These are phyloP conservation scores for Rubroboletus pulcherrimus DNA, from an alignment of 768 basidiomycete genomes.

Conservation along the genomic window DNA sequence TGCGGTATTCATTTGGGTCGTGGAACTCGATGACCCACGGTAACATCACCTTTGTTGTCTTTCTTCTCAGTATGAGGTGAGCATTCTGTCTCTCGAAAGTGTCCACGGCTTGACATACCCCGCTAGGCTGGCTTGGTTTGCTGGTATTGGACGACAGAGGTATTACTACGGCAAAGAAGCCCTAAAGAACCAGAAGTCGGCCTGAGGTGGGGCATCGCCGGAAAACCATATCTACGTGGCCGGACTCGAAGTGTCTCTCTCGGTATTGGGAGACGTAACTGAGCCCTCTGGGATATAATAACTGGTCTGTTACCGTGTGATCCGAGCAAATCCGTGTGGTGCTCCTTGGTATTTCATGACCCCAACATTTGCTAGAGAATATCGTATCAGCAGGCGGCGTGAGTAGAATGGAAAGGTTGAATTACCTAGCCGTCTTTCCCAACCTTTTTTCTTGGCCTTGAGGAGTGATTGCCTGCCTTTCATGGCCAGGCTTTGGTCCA, in stretches of 20 bases:
- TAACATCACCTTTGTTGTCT: conserved; percentile 61
- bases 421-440: conserved; percentile 60
- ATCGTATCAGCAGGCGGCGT: not conserved
- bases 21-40: conserved; percentile 80
- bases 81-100: not conserved
- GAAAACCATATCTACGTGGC: not conserved
- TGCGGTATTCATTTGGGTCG: conserved; percentile 44
- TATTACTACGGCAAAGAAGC: conserved; percentile 36
- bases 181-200: conserved; percentile 12
- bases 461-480: conserved; percentile 33
- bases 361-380: conserved; percentile 49
- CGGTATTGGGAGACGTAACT: not conserved
- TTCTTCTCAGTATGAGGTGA: conserved; percentile 58
- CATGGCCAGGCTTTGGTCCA: conserved; percentile 48
- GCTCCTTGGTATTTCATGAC: conserved; percentile 52
- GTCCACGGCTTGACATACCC: conserved; percentile 1
- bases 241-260: not conserved
- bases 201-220: not conserved
- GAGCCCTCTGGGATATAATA: not conserved
- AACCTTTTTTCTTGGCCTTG: conserved; percentile 41
- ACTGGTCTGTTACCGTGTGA: conserved; percentile 1
- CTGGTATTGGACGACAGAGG: conserved; percentile 45
- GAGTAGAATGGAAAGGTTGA: conserved; percentile 1
- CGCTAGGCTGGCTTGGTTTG: conserved; percentile 52
- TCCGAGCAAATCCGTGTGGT: conserved; percentile 43